A percentile compares a stretch with the other conserved stretches of the same genome.
phyloP scores from a whole-genome alignment of 148 eudicot species.

The Diospyros lotus region DNA sequence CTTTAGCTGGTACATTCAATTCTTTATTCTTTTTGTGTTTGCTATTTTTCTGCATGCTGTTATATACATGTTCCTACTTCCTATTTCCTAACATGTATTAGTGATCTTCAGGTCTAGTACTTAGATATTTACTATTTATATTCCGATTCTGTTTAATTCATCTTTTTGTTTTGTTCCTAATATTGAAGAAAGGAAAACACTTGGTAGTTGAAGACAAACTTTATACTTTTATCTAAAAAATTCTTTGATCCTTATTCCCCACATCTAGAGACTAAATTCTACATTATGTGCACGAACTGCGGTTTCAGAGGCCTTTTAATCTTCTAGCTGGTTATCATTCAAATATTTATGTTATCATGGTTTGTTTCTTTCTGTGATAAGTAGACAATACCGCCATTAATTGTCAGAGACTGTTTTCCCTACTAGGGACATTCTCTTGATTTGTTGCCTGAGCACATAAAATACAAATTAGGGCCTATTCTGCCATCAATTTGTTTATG shows the following conservation, averaged over 20 bases:
- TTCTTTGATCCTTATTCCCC: neutral
- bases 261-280: neutral
- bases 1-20: neutral
- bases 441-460: neutral
- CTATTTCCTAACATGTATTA: neutral
- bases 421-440: neutral
- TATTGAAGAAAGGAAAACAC: neutral
- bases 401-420: neutral
- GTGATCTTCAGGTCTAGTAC: neutral
- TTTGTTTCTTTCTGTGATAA: neutral
- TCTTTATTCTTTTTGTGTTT: neutral
- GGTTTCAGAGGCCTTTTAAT: neutral
- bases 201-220: neutral
- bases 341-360: neutral
- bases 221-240: neutral
- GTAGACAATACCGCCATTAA: neutral
- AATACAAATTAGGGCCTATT: neutral
- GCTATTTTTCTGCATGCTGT: neutral
- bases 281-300: neutral
- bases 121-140: neutral
- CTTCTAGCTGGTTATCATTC: neutral
- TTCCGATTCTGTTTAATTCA: neutral
- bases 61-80: neutral
- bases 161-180: constrained; percentile 1
- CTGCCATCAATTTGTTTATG: neutral